Base-by-base conservation (phyloP, 2,329 filamentous ascomycete genomes). In the Chrysosphaeria jannelii region DNA sequence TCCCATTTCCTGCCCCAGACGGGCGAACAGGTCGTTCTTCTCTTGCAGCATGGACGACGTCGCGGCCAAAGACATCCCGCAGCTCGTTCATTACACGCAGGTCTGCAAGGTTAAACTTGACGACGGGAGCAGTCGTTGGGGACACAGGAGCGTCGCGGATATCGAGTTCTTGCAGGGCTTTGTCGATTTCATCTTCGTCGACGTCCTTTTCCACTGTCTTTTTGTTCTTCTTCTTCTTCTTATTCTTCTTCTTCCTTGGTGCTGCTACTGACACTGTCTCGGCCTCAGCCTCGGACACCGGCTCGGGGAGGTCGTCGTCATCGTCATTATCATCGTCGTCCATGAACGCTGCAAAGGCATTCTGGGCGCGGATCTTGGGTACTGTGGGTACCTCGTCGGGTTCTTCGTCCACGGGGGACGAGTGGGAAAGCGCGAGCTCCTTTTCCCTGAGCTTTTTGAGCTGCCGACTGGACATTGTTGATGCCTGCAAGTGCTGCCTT, bases 11-110 rank as follows among this genome's bases (percentile, higher is more conserved):
- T 41, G 20, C 35, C 39, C 26, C 24, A 22, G 7, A 19, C 19
- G 7, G 19, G 24, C 8, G 40, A 39, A 30, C 20, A 13, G 11
- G 23, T 27, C 58, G 52, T 28, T 58, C 55, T 5, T 42, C 46
- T 10, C 48, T 39, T 6, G 49, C 56, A 1, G 47, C 53, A 36
- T 48, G 59, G 41, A 54, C 69, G 36, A 48, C 57, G 26, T 51
- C 60, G 31, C 46, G 48, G 5, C 51, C 59, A 39, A 55, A 64
- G 3, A 63, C 41, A 14, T 46, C 48, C 23, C 55, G 68, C 76
- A 97, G 91, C 47, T 97, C 85, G 36, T 90, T 89, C 17, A 68
- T 53, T 6, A 74, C 74, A 38, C 81, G 79, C 8, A 97, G 56
- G 34, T 78, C 62, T 11, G 9, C n/a, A 11, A 18, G 7, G 32